phyloP scores from a whole-genome alignment of 306 rosid genomes.

The Corylus heterophylla region DNA sequence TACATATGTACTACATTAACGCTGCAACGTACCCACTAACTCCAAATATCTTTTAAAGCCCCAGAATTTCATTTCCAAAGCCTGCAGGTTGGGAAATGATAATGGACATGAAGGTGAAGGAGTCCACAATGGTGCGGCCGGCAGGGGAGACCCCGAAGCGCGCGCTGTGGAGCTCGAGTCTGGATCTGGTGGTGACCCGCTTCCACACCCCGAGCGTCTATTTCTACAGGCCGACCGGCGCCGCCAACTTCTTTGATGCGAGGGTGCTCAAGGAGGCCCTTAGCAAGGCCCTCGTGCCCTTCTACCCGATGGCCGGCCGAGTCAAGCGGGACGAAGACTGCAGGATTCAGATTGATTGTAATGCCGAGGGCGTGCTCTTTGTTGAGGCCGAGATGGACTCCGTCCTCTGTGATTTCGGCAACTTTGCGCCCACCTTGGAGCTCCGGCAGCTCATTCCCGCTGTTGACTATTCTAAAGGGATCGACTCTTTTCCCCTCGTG shows the following conservation, averaged over 20 bases:
- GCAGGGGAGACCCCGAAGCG: slow-evolving; percentile 52
- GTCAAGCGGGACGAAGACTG: slow-evolving; percentile 66
- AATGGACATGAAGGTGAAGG: slow-evolving; percentile 15
- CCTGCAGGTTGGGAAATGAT: too few species aligned
- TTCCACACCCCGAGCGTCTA: slow-evolving; percentile 79
- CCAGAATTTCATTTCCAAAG: too few species aligned
- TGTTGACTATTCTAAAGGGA: slow-evolving; percentile 66
- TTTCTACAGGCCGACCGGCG: slow-evolving; percentile 53
- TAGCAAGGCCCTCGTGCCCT: slow-evolving; percentile 65
- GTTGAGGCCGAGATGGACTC: slow-evolving; percentile 57
- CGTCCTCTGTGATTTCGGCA: slow-evolving; percentile 65
- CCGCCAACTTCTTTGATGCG: slow-evolving; percentile 52
- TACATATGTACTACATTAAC: too few species aligned
- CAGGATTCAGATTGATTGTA: slow-evolving; percentile 73
- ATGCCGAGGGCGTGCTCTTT: slow-evolving; percentile 71
- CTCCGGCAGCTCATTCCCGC: slow-evolving; percentile 76
- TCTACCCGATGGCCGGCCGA: slow-evolving; percentile 84
- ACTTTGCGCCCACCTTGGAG: slow-evolving; percentile 71
- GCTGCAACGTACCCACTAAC: too few species aligned
- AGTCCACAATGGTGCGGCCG: slow-evolving; percentile 70
- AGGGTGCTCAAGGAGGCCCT: slow-evolving; percentile 58
- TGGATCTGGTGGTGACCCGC: slow-evolving; percentile 66
- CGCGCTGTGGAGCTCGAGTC: slow-evolving; percentile 71
- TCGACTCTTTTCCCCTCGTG: slow-evolving; percentile 58
- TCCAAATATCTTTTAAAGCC: too few species aligned